Conservation (phyloP, 2,329 filamentous ascomycete genomes). For the Neospermospora avenae region DNA sequence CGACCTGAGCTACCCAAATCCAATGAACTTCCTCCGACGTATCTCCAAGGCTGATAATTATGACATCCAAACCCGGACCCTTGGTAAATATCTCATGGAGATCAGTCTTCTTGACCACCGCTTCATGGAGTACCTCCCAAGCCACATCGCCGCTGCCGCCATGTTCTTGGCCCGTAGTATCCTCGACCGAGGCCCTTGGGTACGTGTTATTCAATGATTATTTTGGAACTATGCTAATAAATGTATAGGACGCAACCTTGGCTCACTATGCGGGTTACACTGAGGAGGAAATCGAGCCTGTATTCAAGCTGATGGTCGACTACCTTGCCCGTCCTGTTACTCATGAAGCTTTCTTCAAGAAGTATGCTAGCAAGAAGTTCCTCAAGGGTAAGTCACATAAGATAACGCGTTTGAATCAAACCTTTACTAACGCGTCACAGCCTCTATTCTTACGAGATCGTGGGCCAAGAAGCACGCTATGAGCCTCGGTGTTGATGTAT, state of each 20-base stretch:
- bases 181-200: constrained; percentile 87
- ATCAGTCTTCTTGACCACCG: constrained; percentile 94
- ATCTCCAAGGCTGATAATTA: constrained; percentile 99
- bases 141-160: constrained; percentile 83
- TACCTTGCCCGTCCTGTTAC: constrained; percentile 87
- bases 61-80: constrained; percentile 93
- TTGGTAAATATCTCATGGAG: constrained; percentile 97
- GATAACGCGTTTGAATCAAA: not conserved
- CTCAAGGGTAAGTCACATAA: constrained; percentile 72
- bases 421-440: constrained; percentile 48
- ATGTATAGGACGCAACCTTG: constrained; percentile 70
- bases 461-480: constrained; percentile 84
- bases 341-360: constrained; percentile 99
- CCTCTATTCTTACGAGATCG: constrained; percentile 83
- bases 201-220: constrained; percentile 44
- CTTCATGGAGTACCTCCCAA: constrained; percentile 86
- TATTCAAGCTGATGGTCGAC: constrained; percentile 92
- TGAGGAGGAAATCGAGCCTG: constrained; percentile 88
- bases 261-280: constrained; percentile 90
- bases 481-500: constrained; percentile 49
- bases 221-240: constrained; percentile 28
- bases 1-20: constrained; percentile 97
- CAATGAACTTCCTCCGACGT: constrained; percentile 98
- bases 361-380: constrained; percentile 99
- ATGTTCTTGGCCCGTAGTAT: constrained; percentile 95